Percentiles rank a stretch among this genome's conserved stretches.
phyloP scores from a whole-genome alignment of 805 yeast genomes.

The Candida chilensis region DNA sequence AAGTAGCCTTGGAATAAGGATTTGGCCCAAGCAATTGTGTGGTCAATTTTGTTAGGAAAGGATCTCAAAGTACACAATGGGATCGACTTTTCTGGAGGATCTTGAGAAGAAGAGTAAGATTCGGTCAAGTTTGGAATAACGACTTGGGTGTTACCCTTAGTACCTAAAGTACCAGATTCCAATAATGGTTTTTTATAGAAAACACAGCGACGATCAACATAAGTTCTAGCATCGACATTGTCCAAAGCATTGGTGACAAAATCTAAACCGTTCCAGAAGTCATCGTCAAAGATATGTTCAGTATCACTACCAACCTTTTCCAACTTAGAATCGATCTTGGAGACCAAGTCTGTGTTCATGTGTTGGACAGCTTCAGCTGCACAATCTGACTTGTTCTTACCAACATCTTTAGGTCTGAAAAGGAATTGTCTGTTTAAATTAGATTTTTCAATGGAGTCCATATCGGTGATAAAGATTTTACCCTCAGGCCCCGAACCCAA shows the following conservation, averaged over 20 bases:
- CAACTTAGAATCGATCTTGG: constrained; percentile 64
- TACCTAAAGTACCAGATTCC: constrained; percentile 96
- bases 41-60: constrained; percentile 97
- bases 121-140: constrained; percentile 91
- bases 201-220: constrained; percentile 95
- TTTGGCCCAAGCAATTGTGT: constrained; percentile 99
- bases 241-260: constrained; percentile 95
- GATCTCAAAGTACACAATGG: constrained; percentile 96
- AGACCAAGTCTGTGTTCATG: constrained; percentile 80
- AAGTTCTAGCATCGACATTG: constrained; percentile 95
- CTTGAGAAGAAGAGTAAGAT: constrained; percentile 92
- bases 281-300: constrained; percentile 76
- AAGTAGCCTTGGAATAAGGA: constrained; percentile 88
- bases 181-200: constrained; percentile 84
- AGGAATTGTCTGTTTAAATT: constrained; percentile 94
- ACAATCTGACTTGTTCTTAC: constrained; percentile 80
- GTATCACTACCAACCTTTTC: constrained; percentile 95
- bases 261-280: constrained; percentile 78
- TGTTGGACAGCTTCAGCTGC: constrained; percentile 77
- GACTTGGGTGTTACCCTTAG: constrained; percentile 97
- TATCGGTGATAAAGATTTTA: constrained; percentile 79
- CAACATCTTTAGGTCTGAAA: constrained; percentile 92
- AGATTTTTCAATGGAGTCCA: constrained; percentile 91
- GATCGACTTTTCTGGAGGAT: constrained; percentile 96
- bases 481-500: constrained; percentile 90